Evolutionary conservation across 1,284 basidiomycete species (phyloP).

Genomic region (Ustilago nuda): DNA sequence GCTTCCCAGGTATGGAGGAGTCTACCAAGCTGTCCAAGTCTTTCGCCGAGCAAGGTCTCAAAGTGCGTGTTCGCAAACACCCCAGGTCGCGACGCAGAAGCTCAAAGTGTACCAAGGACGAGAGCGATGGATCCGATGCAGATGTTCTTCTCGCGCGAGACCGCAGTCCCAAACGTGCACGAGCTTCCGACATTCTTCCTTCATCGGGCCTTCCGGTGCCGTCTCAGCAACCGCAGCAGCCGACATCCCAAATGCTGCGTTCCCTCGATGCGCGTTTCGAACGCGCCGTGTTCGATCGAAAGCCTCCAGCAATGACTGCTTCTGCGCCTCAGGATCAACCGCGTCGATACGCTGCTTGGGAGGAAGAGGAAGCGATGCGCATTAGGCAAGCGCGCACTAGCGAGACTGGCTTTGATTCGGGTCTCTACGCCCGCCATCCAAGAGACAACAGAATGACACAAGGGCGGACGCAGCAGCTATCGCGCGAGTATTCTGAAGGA

Average conservation of each 20-base stretch:
- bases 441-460: conserved; percentile 13
- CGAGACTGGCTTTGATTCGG: conserved; percentile 19
- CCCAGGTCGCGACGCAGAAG: conserved; percentile 47
- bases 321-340: conserved; percentile 11
- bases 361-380: conserved; percentile 28
- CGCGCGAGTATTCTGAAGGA: conserved; percentile 12
- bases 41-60: conserved; percentile 65
- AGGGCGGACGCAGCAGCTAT: conserved; percentile 3
- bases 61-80: conserved; percentile 66
- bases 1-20: conserved; percentile 67
- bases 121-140: conserved; percentile 46
- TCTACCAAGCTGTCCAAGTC: conserved; percentile 60
- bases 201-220: conserved; percentile 25
- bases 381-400: conserved; percentile 14
- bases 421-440: conserved; percentile 13
- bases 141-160: conserved; percentile 17
- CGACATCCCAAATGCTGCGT: conserved; percentile 16
- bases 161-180: conserved; percentile 38
- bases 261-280: conserved; percentile 27
- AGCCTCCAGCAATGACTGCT: conserved; percentile 4
- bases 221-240: conserved; percentile 7
- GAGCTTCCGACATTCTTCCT: conserved; percentile 30
- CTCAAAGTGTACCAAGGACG: conserved; percentile 45
- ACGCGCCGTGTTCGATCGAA: conserved; percentile 22
- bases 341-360: conserved; percentile 5